Conservation (phyloP, 2,329 filamentous ascomycete species). For the Calonectria hongkongensis region DNA sequence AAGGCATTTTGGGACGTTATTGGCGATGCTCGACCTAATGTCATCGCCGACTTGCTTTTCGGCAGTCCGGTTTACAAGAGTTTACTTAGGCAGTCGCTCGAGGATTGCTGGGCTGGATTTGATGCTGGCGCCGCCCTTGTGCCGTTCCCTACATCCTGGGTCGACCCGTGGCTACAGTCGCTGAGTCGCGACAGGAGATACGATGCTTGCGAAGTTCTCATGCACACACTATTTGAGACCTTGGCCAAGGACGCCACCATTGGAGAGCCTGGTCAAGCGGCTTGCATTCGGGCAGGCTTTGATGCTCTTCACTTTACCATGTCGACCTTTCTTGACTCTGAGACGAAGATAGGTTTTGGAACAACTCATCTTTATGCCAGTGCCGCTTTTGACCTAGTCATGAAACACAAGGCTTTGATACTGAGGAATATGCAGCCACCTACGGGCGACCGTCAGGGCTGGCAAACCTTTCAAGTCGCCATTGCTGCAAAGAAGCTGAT, state of each 20-base stretch:
- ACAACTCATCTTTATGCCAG: conserved; percentile 78
- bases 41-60: conserved; percentile 90
- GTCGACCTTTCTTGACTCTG: conserved; percentile 71
- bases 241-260: conserved; percentile 73
- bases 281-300: conserved; percentile 80
- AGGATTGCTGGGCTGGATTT: conserved; percentile 62
- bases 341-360: conserved; percentile 66
- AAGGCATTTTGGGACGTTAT: conserved; percentile 92
- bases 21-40: conserved; percentile 85
- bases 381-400: conserved; percentile 78
- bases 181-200: conserved; percentile 84
- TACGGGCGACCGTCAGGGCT: conserved; percentile 56
- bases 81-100: conserved; percentile 77
- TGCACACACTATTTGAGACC: conserved; percentile 82
- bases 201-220: conserved; percentile 86
- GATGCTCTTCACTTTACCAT: conserved; percentile 75
- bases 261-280: conserved; percentile 74
- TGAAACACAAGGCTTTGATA: conserved; percentile 78
- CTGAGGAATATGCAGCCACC: conserved; percentile 60
- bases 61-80: conserved; percentile 79
- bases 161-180: conserved; percentile 85
- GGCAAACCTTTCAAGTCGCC: conserved; percentile 63
- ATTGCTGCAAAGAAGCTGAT: conserved; percentile 68
- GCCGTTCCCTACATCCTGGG: conserved; percentile 84
- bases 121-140: conserved; percentile 69